phyloP scores from a whole-genome alignment of 2,329 filamentous ascomycete genomes.

The Myrmaecium sp. region DNA sequence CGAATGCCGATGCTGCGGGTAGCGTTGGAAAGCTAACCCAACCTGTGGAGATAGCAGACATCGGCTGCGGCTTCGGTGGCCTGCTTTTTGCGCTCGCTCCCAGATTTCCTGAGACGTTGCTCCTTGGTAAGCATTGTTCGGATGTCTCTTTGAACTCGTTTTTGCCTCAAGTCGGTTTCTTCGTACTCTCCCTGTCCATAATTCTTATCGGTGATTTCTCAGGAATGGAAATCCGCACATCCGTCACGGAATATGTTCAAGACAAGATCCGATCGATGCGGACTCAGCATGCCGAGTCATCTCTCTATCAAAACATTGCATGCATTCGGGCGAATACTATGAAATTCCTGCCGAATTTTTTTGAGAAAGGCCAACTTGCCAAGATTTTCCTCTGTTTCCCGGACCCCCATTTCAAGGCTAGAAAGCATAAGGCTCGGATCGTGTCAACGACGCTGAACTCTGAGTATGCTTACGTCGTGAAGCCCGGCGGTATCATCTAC shows the following conservation, averaged over 20 bases:
- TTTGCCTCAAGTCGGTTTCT: background rate
- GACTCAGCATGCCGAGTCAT: conserved; percentile 36
- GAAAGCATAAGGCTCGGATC: conserved; percentile 94
- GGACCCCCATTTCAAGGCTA: conserved; percentile 92
- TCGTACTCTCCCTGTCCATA: background rate
- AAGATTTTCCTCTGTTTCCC: conserved; percentile 98
- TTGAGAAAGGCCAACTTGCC: conserved; percentile 58
- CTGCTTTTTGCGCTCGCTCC: conserved; percentile 74
- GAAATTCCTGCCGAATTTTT: conserved; percentile 99
- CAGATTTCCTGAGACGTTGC: conserved; percentile 60
- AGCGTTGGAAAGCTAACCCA: conserved; percentile 24
- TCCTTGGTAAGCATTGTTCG: conserved; percentile 54
- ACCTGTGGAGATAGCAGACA: conserved; percentile 82
- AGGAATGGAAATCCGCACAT: conserved; percentile 72
- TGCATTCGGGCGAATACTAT: conserved; percentile 89
- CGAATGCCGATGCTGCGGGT: conserved; percentile 9
- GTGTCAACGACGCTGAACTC: conserved; percentile 76
- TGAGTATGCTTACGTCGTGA: conserved; percentile 80
- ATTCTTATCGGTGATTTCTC: no score
- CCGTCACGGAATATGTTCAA: conserved; percentile 81
- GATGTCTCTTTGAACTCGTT: no score
- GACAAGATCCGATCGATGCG: conserved; percentile 74
- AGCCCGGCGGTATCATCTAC: conserved; percentile 74
- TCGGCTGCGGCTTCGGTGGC: conserved; percentile 92
- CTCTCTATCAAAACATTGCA: conserved; percentile 65